Evolutionary conservation across 164 flowering plant genomes (phyloP), one percentile per base, ranked within the genome.

Genomic region (Sextonia rubra): DNA sequence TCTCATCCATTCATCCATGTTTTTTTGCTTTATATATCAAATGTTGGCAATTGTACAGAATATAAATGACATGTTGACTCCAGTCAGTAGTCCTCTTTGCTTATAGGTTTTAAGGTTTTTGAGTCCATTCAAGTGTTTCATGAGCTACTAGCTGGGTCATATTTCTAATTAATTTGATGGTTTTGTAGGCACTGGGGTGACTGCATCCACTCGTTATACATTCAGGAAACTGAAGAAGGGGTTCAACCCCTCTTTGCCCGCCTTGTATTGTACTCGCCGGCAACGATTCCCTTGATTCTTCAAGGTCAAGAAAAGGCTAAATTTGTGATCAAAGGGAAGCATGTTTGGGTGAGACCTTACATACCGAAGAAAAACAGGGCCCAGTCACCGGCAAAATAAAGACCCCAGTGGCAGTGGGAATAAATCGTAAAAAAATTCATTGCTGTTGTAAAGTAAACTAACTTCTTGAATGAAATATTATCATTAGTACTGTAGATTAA

Each of bases 101-200:
- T 32, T 32, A 32, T 32, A 32, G 9, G 0, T 1, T 32, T 32
- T 6, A 32, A 3, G 9, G 44, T 32, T 32, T 32, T 32, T 6
- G 44, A 32, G 44, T 6, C 0, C 9, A 32, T 32, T 32, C 1
- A 32, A 6, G 9, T 32, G 0, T 32, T 32, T 32, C 44, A 7
- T 32, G 44, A 32, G 44, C 0, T 32, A 32, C 44, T 0, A 6
- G 44, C 44, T 6, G 44, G 9, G 44, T 32, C 44, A 32, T 62
- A 1, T 23, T 2, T 62, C 65, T 62, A 62, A 24, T 62, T 62
- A n/a, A 62, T 62, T 62, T 24, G 60, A n/a, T 56, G 60, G 22
- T 15, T 56, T 27, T 71, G 73, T 66, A 71, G 73, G 48, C 18
- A 61, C 1, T 71, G 63, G 25, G 73, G 66, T 1, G 52, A 71